Base-by-base conservation (phyloP, 2,329 filamentous ascomycete genomes). In the Fusarium pilosicola region DNA sequence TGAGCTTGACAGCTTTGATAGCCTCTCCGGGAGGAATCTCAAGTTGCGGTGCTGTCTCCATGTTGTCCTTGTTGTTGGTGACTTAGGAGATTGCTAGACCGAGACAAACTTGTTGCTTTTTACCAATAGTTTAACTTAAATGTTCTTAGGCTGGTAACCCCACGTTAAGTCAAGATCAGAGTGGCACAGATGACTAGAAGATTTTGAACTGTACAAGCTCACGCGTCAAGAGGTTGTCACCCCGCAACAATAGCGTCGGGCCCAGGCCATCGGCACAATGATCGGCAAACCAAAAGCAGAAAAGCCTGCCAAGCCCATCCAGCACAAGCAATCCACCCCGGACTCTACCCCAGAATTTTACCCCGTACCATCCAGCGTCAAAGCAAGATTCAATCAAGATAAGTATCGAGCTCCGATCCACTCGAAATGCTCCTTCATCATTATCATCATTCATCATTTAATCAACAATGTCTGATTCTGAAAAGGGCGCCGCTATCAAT, bases 1-100 rank as follows among this genome's bases (percentile, higher is more conserved):
- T 83, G 44, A 84, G 72, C 63, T 74, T 81, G 28, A 82, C 79
- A 3, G 65, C 77, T n/a, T 58, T 24, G 4, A 73, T 30, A 4
- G 46, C 57, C 24, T 70, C 46, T 24, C 74, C 74, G 2, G 12
- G 39, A 11, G 71, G 74, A 24, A 74, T 64, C 15, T 51, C 44
- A 18, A 73, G 55, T 7, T 32, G 42, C 3, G 17, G 46, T 62
- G 30, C 55, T 58, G 28, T 49, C 39, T 22, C 44, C 55, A 68
- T 67, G 14, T 1, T 34, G 28, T 26, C 14, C 3, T 34, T 3
- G 36, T 39, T 20, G 26, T 20, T 36, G 55, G n/a, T 58, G n/a
- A 26, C 17, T 36, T 26, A 10, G 1, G 24, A 18, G 0, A 8
- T 0, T 39, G 34, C 24, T 39, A 55, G 24, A 41, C 34, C 34